Base-by-base conservation (phyloP, 306 rosid genomes). In the Fragaria vesca region DNA sequence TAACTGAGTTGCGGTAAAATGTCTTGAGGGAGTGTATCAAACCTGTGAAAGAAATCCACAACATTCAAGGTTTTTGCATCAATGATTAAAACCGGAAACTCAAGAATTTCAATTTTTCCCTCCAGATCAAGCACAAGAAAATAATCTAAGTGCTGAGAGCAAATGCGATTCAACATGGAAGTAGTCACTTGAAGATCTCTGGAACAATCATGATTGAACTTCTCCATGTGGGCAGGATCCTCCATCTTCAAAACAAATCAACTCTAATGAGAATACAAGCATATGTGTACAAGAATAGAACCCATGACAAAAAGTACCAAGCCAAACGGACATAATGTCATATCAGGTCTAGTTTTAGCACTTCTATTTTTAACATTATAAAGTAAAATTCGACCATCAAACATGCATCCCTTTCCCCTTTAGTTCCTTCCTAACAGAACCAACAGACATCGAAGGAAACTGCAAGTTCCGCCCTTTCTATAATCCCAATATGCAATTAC, bases 81-180 rank as follows among this genome's bases (percentile, higher is more conserved):
- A 76, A 94, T 84, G 86, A 87, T 77, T 69, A 94, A 86, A 83
- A 94, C 93, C 6, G 97, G 98, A 81, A 92, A 94, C 92, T 94
- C 98, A 51, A 94, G 96, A 83, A 94, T 94, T 87, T 94, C 97
- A 83, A 94, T 88, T 75, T 81, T 92, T 43, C 98, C 98, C 93
- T 94, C 98, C 82, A 94, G 91, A 90, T 94, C 98, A 84, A 94
- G 93, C 81, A 94, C 97, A 48, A 92, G 97, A 85, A 94, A 92
- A 83, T 73, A 94, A 82, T 92, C 98, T 11, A 85, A 63, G 67
- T 88, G 83, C 76, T 92, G 98, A 55, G 90, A 12, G 82, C 68
- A 34, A 42, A 84, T 69, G 70, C 52, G 75, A 77, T 82, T 85
- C 72, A 84, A 83, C 60, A 77, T 82, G 74, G 87, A 76, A 62